Conservation (phyloP, 495 filamentous ascomycete genomes). For the Astrothelium macrocarpum region DNA sequence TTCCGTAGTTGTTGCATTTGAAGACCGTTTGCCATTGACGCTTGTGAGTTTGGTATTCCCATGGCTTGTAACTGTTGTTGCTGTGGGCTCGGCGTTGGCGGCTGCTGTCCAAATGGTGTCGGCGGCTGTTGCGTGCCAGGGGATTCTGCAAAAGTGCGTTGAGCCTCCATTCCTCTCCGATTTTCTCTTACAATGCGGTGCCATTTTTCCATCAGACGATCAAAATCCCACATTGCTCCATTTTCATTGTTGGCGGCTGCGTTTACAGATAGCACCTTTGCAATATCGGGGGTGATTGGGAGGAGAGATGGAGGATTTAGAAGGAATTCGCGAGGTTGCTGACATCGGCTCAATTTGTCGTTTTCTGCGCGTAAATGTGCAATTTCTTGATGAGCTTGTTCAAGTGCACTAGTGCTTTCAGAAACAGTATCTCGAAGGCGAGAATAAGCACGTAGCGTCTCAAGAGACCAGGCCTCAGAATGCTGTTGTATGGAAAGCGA, state of each 20-base stretch:
- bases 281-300: conserved; percentile 39
- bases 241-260: background rate
- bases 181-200: background rate
- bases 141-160: background rate
- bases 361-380: conserved; percentile 61
- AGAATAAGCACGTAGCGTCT: conserved; percentile 61
- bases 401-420: conserved; percentile 50
- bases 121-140: background rate
- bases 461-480: conserved; percentile 65
- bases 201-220: conserved; percentile 1
- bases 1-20: background rate
- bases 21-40: background rate
- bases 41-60: background rate
- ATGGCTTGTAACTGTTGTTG: background rate
- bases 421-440: conserved; percentile 58
- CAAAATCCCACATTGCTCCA: background rate
- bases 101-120: background rate
- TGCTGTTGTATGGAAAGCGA: conserved; percentile 45
- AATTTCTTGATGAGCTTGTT: conserved; percentile 57
- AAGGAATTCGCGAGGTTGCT: conserved; percentile 63
- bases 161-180: background rate
- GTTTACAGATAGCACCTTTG: background rate
- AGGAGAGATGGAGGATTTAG: conserved; percentile 55
- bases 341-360: conserved; percentile 54
- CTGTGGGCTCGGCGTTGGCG: background rate